Conservation (phyloP, 2,329 filamentous ascomycete species). For the Alternaria brassicicola region DNA sequence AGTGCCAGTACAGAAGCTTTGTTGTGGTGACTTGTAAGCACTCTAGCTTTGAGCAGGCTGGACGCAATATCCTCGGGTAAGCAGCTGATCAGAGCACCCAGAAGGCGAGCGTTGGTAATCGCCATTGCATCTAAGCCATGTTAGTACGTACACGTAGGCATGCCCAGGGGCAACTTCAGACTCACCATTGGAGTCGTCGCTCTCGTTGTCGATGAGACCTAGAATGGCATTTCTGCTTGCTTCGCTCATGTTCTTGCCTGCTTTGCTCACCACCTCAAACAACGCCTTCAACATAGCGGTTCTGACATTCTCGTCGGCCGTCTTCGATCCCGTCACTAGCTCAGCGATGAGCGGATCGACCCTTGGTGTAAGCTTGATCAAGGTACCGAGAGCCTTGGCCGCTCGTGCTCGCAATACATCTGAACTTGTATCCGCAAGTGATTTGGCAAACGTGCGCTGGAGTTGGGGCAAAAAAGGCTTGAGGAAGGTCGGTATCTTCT, state of each 20-base stretch:
- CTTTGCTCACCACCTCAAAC: slow-evolving; percentile 95
- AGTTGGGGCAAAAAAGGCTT: slow-evolving; percentile 97
- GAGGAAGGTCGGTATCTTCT: slow-evolving; percentile 94
- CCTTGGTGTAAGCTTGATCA: slow-evolving; percentile 94
- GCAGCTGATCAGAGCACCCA: slow-evolving; percentile 88
- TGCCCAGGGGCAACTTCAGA: no score
- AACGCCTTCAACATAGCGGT: slow-evolving; percentile 97
- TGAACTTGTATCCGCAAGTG: slow-evolving; percentile 89
- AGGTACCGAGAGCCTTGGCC: slow-evolving; percentile 88
- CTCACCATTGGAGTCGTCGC: slow-evolving; percentile 72
- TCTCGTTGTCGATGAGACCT: slow-evolving; percentile 83
- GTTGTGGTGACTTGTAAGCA: slow-evolving; percentile 77
- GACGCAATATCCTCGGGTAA: slow-evolving; percentile 73
- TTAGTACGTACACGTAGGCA: no score
- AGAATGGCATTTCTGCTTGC: slow-evolving; percentile 84
- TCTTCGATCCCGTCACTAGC: slow-evolving; percentile 94
- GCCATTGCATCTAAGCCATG: slow-evolving; percentile 66
- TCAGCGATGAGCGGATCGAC: slow-evolving; percentile 94
- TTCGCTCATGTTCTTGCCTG: slow-evolving; percentile 93
- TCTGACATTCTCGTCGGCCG: slow-evolving; percentile 81
- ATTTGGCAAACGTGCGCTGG: slow-evolving; percentile 95
- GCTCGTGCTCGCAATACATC: slow-evolving; percentile 86
- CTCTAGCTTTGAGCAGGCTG: slow-evolving; percentile 69
- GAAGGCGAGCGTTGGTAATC: slow-evolving; percentile 86
- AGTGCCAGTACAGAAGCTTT: slow-evolving; percentile 82